Conservation (phyloP, 495 filamentous ascomycete species). For the Filosporella fistucella region DNA sequence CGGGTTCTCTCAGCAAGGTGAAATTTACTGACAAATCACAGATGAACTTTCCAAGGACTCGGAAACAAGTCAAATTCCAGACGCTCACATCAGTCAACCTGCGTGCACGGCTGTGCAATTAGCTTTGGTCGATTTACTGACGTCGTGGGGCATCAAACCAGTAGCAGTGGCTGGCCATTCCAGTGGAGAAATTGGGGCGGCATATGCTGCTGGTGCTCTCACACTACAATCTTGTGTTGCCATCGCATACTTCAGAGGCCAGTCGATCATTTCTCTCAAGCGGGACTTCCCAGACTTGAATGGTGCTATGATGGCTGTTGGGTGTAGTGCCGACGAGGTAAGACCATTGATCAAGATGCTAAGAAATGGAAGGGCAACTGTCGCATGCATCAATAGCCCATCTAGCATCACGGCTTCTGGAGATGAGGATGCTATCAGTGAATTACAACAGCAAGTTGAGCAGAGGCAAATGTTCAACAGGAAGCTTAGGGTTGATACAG, state of each 20-base stretch:
- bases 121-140: conserved; percentile 1
- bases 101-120: not conserved
- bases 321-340: conserved; percentile 23
- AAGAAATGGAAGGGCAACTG: not conserved
- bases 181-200: conserved; percentile 5
- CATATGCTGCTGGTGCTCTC: conserved; percentile 34
- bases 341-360: conserved; percentile 7
- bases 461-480: conserved; percentile 35
- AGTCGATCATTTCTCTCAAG: conserved; percentile 1
- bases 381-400: conserved; percentile 46
- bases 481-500: conserved; percentile 50
- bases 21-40: not conserved
- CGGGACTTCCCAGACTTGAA: conserved; percentile 16
- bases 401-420: conserved; percentile 40
- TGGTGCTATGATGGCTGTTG: conserved; percentile 40
- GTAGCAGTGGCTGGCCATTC: not conserved
- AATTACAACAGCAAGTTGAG: conserved; percentile 38
- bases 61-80: conserved; percentile 25
- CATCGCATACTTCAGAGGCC: conserved; percentile 43
- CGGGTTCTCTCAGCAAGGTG: not conserved
- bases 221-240: conserved; percentile 47
- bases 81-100: conserved; percentile 10
- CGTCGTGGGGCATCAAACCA: not conserved
- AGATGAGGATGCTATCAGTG: conserved; percentile 33
- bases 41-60: conserved; percentile 4